Evolutionary conservation across 2,329 filamentous ascomycete species (phyloP).

Genomic region (Colletotrichum sp.): DNA sequence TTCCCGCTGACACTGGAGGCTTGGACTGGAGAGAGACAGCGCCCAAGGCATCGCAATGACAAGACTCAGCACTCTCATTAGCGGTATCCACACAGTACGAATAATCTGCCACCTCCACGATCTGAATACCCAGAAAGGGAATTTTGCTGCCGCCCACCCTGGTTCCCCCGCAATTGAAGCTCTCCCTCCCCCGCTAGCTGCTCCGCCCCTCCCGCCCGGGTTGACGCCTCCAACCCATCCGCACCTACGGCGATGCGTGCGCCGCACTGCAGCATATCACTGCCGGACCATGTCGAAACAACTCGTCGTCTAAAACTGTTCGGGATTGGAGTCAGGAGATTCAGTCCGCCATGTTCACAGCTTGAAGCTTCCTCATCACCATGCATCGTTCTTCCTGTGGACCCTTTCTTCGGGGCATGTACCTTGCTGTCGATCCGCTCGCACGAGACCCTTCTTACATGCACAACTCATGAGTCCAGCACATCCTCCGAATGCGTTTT

Average conservation of each 20-base stretch:
- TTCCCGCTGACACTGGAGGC: not conserved
- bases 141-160: slow-evolving; percentile 1
- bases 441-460: not conserved
- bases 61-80: not conserved
- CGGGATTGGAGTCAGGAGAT: not conserved
- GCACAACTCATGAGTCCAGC: not conserved
- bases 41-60: not conserved
- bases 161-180: slow-evolving; percentile 9
- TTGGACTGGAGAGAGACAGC: not conserved
- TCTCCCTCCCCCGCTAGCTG: not conserved
- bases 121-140: slow-evolving; percentile 24
- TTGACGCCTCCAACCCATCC: not conserved
- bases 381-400: not conserved
- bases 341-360: not conserved
- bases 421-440: not conserved
- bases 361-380: not conserved
- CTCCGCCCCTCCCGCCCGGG: not conserved
- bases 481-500: not conserved
- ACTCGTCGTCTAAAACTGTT: not conserved
- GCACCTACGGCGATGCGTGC: not conserved
- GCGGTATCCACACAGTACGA: not conserved
- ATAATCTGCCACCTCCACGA: not conserved
- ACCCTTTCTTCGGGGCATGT: not conserved
- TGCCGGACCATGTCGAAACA: not conserved
- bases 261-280: not conserved